Base-by-base conservation (phyloP, 192 early-diverging fungal genomes). In the Jimgerdemannia flammicorona region DNA sequence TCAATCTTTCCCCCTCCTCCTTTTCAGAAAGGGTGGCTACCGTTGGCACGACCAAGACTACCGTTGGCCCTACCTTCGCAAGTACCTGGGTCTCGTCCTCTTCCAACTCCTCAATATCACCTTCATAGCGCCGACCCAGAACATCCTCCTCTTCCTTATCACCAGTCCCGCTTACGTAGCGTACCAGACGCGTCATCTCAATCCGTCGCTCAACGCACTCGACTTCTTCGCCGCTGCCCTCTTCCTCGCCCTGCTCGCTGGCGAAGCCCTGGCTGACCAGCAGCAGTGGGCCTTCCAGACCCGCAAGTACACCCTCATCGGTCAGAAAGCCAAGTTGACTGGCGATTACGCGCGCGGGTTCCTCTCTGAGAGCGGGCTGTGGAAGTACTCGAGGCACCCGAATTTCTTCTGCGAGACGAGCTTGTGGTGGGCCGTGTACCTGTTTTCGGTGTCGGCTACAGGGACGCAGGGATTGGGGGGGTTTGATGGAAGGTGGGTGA, bases 351-450 rank as follows among this genome's bases (percentile, higher is more conserved):
- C 81, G 40, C 74, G 85, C 19, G 95, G 94, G 2, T 98, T 96
- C 83, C 84, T 89, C 59, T 89, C 87, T 44, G 69, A 83, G 4
- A 73, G 72, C 2, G 96, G 95, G 7, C 71, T 96, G 70, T 98
- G 91, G 78, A 70, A 78, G 17, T 94, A 84, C 75, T 88, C 85
- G 41, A 85, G 96, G 19, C 96, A 98, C 73, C 91, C 94, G 64
- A 96, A 97, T 80, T 94, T 94, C 77, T 91, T 93, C 70, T 90
- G 89, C 76, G 96, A 97, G 74, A 87, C 88, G 75, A 79, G 79
- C 19, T 84, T 92, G 64, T 94, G 91, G 93, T 84, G 83, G 87
- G 70, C 81, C 3, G 65, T 91, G 11, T 91, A 91, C 66, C 74
- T 89, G 49, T 90, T 84, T 75, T 78, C 85, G 4, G 87, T 94